phyloP scores from a whole-genome alignment of 2,329 filamentous ascomycete genomes.

The Tolypocladium album region DNA sequence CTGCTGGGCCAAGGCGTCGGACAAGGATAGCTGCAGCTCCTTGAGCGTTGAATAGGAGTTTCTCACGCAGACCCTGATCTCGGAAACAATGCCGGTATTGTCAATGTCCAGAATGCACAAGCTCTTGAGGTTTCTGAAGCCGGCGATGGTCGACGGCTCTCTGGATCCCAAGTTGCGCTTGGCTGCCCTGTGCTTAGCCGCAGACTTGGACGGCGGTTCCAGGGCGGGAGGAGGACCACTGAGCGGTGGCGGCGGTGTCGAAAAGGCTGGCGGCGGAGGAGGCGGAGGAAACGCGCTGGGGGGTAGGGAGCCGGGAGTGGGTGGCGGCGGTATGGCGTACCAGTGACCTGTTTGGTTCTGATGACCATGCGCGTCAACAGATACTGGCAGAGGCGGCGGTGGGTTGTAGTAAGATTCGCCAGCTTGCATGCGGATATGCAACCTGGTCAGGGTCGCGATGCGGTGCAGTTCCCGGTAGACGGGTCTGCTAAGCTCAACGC shows the following conservation, averaged over 20 bases:
- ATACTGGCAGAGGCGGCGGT: conserved; percentile 34
- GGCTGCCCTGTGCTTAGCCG: conserved; percentile 18
- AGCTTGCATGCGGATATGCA: conserved; percentile 49
- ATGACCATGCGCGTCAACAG: conserved; percentile 14
- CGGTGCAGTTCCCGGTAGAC: conserved; percentile 47
- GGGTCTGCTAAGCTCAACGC: conserved; percentile 48
- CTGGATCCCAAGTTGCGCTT: conserved; percentile 19
- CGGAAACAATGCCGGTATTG: conserved; percentile 40
- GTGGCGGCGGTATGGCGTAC: conserved; percentile 14
- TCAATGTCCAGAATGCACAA: conserved; percentile 52
- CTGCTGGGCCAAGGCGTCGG: conserved; percentile 34
- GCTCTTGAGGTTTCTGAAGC: conserved; percentile 42
- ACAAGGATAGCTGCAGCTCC: conserved; percentile 48
- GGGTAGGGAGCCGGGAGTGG: conserved; percentile 5
- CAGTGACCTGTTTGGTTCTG: conserved; percentile 23
- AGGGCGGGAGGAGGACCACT: conserved; percentile 17
- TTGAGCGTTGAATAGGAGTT: conserved; percentile 44
- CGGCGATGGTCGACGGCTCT: conserved; percentile 43
- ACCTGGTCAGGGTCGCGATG: conserved; percentile 37
- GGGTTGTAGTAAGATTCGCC: conserved; percentile 43
- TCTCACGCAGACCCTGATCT: conserved; percentile 44
- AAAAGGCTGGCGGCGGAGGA: conserved; percentile 7
- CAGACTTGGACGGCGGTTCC: conserved; percentile 23
- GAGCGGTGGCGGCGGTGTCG: conserved; percentile 7
- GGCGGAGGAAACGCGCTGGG: conserved; percentile 6